These are phyloP conservation scores for Rhizophagus clarus DNA, from an alignment of 192 early-diverging fungal species.

Conservation along the genomic window DNA sequence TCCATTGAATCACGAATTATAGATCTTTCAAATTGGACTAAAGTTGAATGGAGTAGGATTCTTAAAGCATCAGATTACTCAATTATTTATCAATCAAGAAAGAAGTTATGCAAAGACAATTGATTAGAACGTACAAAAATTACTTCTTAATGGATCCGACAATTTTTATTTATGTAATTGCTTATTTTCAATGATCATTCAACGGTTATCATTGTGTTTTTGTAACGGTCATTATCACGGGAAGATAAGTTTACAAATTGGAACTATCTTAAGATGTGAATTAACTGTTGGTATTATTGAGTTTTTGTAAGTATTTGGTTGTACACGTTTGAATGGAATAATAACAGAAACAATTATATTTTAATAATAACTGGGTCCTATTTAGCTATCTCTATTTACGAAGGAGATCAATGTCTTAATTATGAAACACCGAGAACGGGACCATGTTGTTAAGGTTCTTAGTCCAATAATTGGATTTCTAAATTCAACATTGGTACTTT, in stretches of 20 bases:
- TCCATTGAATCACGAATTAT: constrained; percentile 18
- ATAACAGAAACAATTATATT: no score
- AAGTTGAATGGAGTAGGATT: constrained; percentile 18
- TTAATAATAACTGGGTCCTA: no score
- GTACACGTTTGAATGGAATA: no score
- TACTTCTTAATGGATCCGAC: background rate
- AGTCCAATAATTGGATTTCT: constrained; percentile 8
- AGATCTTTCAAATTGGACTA: constrained; percentile 19
- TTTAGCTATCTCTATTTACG: constrained; percentile 24
- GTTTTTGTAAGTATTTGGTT: constrained; percentile 33
- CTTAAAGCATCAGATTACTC: constrained; percentile 15
- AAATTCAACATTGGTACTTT: no score
- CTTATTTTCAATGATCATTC: no score
- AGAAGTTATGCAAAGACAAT: constrained; percentile 12
- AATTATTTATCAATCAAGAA: constrained; percentile 7
- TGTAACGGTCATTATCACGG: no score
- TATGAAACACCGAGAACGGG: no score
- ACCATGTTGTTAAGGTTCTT: constrained; percentile 11
- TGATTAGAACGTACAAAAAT: constrained; percentile 3
- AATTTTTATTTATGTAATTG: no score
- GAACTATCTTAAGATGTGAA: no score
- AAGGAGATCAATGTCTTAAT: no score
- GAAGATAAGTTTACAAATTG: no score
- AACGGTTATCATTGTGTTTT: no score
- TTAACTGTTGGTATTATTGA: constrained; percentile 21